These are phyloP conservation scores for Vitis rotundifolia DNA, from an alignment of 164 flowering plant species.

Conservation along the genomic window DNA sequence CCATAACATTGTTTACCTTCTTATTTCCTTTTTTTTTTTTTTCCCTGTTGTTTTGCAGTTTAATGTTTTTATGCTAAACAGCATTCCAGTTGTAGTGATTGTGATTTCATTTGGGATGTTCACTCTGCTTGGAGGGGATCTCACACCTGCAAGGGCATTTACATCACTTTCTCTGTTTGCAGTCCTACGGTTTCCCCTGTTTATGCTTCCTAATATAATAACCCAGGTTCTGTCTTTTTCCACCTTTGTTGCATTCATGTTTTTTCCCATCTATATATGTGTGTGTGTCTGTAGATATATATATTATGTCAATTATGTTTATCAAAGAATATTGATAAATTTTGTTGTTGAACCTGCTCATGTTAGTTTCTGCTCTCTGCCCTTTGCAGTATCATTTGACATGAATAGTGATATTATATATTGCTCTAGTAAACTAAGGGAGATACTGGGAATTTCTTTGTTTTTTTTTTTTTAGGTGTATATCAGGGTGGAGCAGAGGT, in stretches of 20 bases:
- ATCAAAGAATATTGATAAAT: background rate
- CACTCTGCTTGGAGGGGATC: slow-evolving; percentile 91
- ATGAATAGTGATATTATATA: too few species aligned
- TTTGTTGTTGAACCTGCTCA: background rate
- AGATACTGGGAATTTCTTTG: too few species aligned
- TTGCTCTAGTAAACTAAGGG: too few species aligned
- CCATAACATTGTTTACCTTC: background rate
- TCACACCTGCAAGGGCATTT: slow-evolving; percentile 98
- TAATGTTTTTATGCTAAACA: slow-evolving; percentile 82
- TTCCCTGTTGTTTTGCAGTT: slow-evolving; percentile 49
- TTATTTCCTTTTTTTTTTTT: background rate
- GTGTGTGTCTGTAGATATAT: background rate
- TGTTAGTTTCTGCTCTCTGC: background rate
- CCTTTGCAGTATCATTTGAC: too few species aligned
- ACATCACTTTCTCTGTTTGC: slow-evolving; percentile 95
- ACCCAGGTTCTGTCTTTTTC: slow-evolving; percentile 67
- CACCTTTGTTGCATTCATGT: background rate
- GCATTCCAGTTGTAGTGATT: slow-evolving; percentile 92
- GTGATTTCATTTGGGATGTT: slow-evolving; percentile 95
- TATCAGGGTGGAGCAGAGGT: too few species aligned
- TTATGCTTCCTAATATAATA: slow-evolving; percentile 95
- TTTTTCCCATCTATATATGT: too few species aligned
- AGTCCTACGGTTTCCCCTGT: slow-evolving; percentile 85
- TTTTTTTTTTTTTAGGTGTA: too few species aligned
- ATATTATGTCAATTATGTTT: background rate